A percentile compares a stretch with the other conserved stretches of the same genome.
These are phyloP conservation scores for Corchorus olitorius DNA, from an alignment of 345 rosid genomes.

Conservation along the genomic window DNA sequence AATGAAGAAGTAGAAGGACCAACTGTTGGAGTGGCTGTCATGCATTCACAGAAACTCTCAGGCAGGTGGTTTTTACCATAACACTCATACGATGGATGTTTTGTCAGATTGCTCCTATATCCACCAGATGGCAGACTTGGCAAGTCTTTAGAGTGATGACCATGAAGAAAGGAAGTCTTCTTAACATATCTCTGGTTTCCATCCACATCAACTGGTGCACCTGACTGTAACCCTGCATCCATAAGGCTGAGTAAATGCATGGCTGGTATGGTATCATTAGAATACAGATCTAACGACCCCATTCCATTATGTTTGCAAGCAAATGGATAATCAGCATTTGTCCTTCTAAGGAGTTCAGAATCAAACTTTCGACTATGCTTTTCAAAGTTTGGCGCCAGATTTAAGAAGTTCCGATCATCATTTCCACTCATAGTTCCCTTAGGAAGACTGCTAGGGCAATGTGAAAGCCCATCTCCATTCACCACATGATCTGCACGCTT, in stretches of 20 bases:
- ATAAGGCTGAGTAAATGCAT: constrained; percentile 92
- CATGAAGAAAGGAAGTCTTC: constrained; percentile 48
- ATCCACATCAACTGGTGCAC: constrained; percentile 47
- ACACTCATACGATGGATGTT: constrained; percentile 37
- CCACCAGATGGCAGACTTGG: constrained; percentile 43
- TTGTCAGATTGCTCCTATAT: constrained; percentile 39
- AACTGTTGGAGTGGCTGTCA: constrained; percentile 38
- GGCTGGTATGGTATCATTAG: constrained; percentile 84
- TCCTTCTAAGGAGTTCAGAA: constrained; percentile 37
- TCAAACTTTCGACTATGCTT: constrained; percentile 49
- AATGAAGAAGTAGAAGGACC: constrained; percentile 60
- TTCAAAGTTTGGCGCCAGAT: constrained; percentile 40
- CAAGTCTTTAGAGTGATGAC: constrained; percentile 47
- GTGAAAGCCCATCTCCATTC: constrained; percentile 35
- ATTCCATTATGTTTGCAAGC: constrained; percentile 53
- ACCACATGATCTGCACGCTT: constrained; percentile 38
- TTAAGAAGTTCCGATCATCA: constrained; percentile 37
- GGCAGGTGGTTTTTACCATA: constrained; percentile 40
- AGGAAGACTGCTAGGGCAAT: constrained; percentile 31
- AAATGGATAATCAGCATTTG: constrained; percentile 43
- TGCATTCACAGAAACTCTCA: constrained; percentile 33
- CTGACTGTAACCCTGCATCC: constrained; percentile 69
- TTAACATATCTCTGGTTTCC: constrained; percentile 46
- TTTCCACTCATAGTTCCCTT: constrained; percentile 36
- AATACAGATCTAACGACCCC: constrained; percentile 52